These are phyloP conservation scores for Suillus alpinus DNA, from an alignment of 768 basidiomycete genomes.

Conservation along the genomic window DNA sequence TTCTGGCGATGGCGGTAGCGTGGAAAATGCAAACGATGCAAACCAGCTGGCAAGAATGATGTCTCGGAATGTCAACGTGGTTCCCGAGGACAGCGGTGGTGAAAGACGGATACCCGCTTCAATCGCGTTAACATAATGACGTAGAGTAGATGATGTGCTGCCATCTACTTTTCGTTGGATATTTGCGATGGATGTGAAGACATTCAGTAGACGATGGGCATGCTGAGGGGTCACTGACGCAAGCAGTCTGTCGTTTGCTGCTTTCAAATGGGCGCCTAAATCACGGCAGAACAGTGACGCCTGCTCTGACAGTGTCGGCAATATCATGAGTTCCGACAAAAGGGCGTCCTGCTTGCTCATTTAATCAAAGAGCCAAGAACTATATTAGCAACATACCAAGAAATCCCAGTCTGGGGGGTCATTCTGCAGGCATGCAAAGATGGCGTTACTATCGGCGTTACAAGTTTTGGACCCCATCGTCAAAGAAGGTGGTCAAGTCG, in stretches of 20 bases:
- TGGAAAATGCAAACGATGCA: conserved; percentile 31
- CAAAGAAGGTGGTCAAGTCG: background rate
- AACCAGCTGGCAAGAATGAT: conserved; percentile 38
- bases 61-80: conserved; percentile 33
- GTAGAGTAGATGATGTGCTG: conserved; percentile 27
- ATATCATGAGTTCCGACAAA: background rate
- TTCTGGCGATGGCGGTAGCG: conserved; percentile 19
- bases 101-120: conserved; percentile 23
- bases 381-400: conserved; percentile 22
- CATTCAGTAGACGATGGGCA: conserved; percentile 43
- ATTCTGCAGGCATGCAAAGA: conserved; percentile 20
- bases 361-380: background rate
- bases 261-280: conserved; percentile 32
- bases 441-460: background rate
- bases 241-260: conserved; percentile 22
- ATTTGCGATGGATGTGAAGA: conserved; percentile 41
- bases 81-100: background rate
- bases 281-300: conserved; percentile 28
- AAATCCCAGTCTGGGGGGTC: conserved; percentile 31
- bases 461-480: background rate
- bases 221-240: conserved; percentile 27
- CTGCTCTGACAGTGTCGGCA: conserved; percentile 23
- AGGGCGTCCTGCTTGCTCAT: background rate
- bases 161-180: conserved; percentile 29
- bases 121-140: conserved; percentile 40